These are phyloP conservation scores for Botrytis cinerea DNA, from an alignment of 2,329 filamentous ascomycete genomes.

Conservation along the genomic window DNA sequence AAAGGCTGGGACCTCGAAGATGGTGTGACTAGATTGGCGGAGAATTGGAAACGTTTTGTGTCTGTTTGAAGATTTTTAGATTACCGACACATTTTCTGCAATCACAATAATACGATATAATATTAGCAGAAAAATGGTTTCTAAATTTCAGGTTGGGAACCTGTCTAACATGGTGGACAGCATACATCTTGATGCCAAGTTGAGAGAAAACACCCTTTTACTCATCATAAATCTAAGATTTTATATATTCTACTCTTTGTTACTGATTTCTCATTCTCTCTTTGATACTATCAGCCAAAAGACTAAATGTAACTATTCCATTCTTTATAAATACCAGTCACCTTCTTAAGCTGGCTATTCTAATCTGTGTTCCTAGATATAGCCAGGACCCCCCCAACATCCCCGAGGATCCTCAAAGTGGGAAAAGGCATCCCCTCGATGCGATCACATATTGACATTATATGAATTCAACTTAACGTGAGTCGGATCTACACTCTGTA, in stretches of 20 bases:
- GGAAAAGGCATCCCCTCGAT: background rate
- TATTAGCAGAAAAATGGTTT: background rate
- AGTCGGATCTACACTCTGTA: background rate
- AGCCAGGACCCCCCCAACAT: background rate
- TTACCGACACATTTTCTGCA: background rate
- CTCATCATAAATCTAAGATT: background rate
- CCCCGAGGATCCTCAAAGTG: background rate
- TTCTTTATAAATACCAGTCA: background rate
- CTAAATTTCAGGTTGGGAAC: no score
- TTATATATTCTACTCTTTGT: background rate
- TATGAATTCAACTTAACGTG: background rate
- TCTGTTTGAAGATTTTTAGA: constrained; percentile 26
- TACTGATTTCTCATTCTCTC: background rate
- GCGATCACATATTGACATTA: background rate
- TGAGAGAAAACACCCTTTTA: background rate
- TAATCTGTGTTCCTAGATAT: background rate
- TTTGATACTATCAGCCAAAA: background rate
- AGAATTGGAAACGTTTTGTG: constrained; percentile 75
- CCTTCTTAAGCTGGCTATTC: background rate
- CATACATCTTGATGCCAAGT: background rate
- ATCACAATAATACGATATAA: background rate
- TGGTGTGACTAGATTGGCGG: constrained; percentile 66
- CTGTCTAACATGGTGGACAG: background rate
- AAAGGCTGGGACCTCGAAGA: constrained; percentile 76
- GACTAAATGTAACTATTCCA: background rate